phyloP scores from a whole-genome alignment of 352 stramenopile genomes.

The Phytophthora tubulina region DNA sequence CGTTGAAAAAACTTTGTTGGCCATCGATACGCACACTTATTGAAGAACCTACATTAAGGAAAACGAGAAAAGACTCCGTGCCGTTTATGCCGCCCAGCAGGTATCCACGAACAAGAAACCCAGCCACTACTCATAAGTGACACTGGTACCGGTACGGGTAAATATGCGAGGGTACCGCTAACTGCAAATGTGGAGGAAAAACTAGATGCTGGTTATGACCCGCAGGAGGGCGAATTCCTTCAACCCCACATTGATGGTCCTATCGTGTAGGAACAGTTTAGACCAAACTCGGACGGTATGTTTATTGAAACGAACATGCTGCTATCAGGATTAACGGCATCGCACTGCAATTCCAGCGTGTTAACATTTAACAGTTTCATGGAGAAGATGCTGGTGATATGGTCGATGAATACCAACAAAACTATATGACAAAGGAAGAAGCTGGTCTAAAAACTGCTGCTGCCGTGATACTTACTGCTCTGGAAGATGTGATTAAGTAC shows the following conservation, averaged over 20 bases:
- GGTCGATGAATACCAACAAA: slow-evolving; percentile 2
- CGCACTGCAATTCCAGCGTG: not conserved
- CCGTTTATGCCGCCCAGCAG: not conserved
- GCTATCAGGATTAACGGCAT: not conserved
- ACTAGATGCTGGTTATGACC: not conserved
- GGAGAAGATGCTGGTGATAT: not conserved
- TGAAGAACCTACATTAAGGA: slow-evolving; percentile 7
- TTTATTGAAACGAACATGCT: not conserved
- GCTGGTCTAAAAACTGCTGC: not conserved
- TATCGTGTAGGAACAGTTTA: not conserved
- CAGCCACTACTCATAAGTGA: not conserved
- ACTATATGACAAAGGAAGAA: not conserved
- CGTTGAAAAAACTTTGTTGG: not conserved
- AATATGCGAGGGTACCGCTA: not conserved
- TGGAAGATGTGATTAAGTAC: slow-evolving; percentile 1
- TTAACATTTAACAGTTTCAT: too few species aligned
- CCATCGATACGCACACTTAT: slow-evolving; percentile 4
- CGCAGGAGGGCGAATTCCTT: not conserved
- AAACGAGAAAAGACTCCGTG: slow-evolving; percentile 7
- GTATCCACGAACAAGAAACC: not conserved
- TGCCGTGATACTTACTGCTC: not conserved
- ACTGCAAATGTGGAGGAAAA: not conserved
- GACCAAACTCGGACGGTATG: not conserved
- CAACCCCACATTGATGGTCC: not conserved
- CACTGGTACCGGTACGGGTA: not conserved